These are phyloP conservation scores for Cyclocybe cylindracea DNA, from an alignment of 768 basidiomycete genomes.

Conservation along the genomic window DNA sequence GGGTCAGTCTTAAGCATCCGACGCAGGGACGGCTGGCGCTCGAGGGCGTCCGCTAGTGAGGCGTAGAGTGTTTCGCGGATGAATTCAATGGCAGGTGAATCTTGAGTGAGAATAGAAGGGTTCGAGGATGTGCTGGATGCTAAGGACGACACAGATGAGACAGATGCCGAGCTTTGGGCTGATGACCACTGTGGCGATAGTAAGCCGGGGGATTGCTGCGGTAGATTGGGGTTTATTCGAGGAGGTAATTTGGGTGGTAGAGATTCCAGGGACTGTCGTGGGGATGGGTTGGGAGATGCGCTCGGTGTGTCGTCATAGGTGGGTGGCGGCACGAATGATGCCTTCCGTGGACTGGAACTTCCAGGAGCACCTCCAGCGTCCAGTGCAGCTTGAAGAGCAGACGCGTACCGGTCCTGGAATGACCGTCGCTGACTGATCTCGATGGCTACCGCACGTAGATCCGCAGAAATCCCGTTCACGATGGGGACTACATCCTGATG, in stretches of 20 bases:
- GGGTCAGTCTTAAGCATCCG: slow-evolving; percentile 61
- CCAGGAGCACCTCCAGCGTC: slow-evolving; percentile 52
- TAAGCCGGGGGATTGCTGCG: slow-evolving; percentile 10
- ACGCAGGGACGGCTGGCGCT: slow-evolving; percentile 53
- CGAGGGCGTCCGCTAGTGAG: slow-evolving; percentile 69
- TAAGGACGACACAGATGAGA: slow-evolving; percentile 17
- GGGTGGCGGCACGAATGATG: slow-evolving; percentile 22
- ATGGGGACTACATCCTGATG: slow-evolving; percentile 37
- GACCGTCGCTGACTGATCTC: slow-evolving; percentile 84
- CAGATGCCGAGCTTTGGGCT: slow-evolving; percentile 9
- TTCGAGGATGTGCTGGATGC: slow-evolving; percentile 31
- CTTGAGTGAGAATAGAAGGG: slow-evolving; percentile 42
- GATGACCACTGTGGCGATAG: slow-evolving; percentile 10
- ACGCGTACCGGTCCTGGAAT: slow-evolving; percentile 78
- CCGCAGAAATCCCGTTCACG: slow-evolving; percentile 69
- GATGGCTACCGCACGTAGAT: slow-evolving; percentile 82
- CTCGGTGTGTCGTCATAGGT: slow-evolving; percentile 15
- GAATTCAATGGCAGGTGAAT: slow-evolving; percentile 67
- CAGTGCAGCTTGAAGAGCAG: slow-evolving; percentile 77
- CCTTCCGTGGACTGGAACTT: slow-evolving; percentile 40
- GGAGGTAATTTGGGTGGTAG: slow-evolving; percentile 12
- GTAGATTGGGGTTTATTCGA: background rate
- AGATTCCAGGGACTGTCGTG: slow-evolving; percentile 11
- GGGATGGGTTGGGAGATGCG: slow-evolving; percentile 7
- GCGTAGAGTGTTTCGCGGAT: slow-evolving; percentile 91